Percentiles rank a stretch among this genome's conserved stretches.
Evolutionary conservation across 129 eudicot genomes (phyloP).

Genomic region (Artemisia tridentata): DNA sequence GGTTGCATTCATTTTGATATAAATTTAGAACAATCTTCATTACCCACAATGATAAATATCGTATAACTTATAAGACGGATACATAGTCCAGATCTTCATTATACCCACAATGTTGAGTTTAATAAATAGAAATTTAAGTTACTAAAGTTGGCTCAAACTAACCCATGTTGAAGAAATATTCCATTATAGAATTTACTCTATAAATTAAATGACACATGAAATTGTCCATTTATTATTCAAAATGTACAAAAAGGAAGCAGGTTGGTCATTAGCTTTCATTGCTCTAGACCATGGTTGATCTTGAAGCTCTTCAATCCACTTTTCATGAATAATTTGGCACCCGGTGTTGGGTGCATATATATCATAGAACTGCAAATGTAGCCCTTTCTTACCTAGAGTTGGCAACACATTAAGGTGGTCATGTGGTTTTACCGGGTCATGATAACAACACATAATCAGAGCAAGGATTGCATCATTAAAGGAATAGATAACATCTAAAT

Average conservation of each 20-base stretch:
- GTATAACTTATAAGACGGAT: not conserved
- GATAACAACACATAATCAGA: slow-evolving; percentile 17
- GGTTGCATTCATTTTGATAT: not conserved
- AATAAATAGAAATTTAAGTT: no score
- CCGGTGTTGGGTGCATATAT: slow-evolving; percentile 75
- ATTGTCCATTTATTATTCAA: not conserved
- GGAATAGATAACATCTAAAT: slow-evolving; percentile 13
- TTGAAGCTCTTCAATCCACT: slow-evolving; percentile 88
- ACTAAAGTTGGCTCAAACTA: no score
- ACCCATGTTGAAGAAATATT: no score
- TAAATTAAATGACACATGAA: no score
- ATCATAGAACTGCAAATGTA: slow-evolving; percentile 96
- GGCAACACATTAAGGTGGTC: slow-evolving; percentile 87
- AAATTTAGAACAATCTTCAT: no score
- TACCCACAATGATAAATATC: no score
- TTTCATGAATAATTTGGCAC: slow-evolving; percentile 83
- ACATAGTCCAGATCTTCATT: not conserved
- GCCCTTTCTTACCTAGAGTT: slow-evolving; percentile 93
- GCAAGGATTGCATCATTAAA: slow-evolving; percentile 18
- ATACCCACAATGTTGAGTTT: no score
- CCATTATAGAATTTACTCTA: no score
- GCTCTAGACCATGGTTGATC: slow-evolving; percentile 86
- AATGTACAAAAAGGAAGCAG: slow-evolving; percentile 38
- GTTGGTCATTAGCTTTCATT: slow-evolving; percentile 91
- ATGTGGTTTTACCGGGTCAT: slow-evolving; percentile 78